Evolutionary conservation across 2,329 filamentous ascomycete genomes (phyloP), one percentile per base, ranked within the genome.

Genomic region (Ophiostoma perfectum): DNA sequence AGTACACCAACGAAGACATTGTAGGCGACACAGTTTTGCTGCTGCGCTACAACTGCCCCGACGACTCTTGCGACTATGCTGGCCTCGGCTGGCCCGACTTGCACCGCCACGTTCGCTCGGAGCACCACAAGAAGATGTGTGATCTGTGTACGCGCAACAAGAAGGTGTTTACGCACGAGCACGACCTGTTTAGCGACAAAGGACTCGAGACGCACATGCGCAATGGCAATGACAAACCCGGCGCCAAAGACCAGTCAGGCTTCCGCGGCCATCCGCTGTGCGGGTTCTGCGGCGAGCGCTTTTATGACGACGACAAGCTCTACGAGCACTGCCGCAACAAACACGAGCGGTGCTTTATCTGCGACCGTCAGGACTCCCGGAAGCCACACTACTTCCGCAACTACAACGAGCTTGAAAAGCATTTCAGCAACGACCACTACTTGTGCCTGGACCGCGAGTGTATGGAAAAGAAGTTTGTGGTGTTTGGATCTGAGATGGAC

Each of bases 161-260:
- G 80, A 97, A 97, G 76, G 93, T 97, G 45, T 99, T 99, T 74
- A 97, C 95, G 0, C 95, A 99, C 79, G 95, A 99, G 78, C 95
- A 99, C 76, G 92, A 96, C 71, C 84, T 99, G 1, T 98, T 97
- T 77, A 90, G 91, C 0, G 85, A 88, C 71, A 86, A 88, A 71
- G 92, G 94, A 73, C 82, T 98, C 65, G 88, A 91, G 73, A 90
- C 87, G 74, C 95, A 99, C 77, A 96, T 98, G 84, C 90, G 87
- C 71, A 88, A 90, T 71, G 95, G 95, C 69, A 95, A 99, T 75
- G 92, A 98, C 76, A 90, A 90, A 72, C 93, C 94, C 4, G 94
- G 95, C 45, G 90, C 93, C 0, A 82, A 90, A 49, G 92, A 97
- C 74, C 95, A 98, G 81, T 97, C 91, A 41, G 95, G 95, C 0